phyloP scores from a whole-genome alignment of 495 filamentous ascomycete genomes.

The Collariella sp. region DNA sequence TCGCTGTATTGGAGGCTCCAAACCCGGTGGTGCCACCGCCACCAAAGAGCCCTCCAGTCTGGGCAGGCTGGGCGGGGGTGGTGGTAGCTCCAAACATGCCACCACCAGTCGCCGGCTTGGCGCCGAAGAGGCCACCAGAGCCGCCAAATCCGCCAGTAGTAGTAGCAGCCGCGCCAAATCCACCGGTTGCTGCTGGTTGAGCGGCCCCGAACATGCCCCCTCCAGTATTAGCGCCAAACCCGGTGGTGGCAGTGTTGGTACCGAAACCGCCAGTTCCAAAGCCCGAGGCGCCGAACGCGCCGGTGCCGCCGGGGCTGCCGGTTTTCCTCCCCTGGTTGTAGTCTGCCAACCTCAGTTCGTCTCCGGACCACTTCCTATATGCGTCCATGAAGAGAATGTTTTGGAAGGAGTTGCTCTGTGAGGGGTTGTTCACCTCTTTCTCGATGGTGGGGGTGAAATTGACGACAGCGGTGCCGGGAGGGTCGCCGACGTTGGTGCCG shows the following conservation, averaged over 20 bases:
- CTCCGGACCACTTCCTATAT: conserved; percentile 81
- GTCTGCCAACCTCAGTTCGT: conserved; percentile 83
- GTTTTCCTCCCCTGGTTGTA: conserved; percentile 78
- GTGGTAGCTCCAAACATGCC: conserved; percentile 28
- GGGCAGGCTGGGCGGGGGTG: conserved; percentile 16
- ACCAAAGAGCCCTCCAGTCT: conserved; percentile 18
- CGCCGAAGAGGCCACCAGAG: conserved; percentile 43
- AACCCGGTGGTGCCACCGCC: conserved; percentile 21
- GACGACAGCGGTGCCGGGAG: conserved; percentile 60
- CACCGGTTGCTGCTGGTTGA: conserved; percentile 18
- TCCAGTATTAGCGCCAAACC: too few relatives aligned
- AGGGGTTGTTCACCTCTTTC: conserved; percentile 57
- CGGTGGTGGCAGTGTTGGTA: too few relatives aligned
- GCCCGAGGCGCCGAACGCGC: too few relatives aligned
- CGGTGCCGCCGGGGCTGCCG: conserved; percentile 66
- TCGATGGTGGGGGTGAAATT: conserved; percentile 68
- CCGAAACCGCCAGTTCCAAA: too few relatives aligned
- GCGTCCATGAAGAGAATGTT: conserved; percentile 79
- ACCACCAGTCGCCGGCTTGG: conserved; percentile 30
- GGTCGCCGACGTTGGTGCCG: conserved; percentile 39
- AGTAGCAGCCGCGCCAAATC: conserved; percentile 22
- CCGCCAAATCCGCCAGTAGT: conserved; percentile 37
- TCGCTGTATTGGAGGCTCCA: conserved; percentile 24
- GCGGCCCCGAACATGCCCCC: conserved; percentile 31
- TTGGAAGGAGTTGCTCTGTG: conserved; percentile 66